Base-by-base conservation (phyloP, 2,329 filamentous ascomycete species). In the Paramyrothecium roridum region DNA sequence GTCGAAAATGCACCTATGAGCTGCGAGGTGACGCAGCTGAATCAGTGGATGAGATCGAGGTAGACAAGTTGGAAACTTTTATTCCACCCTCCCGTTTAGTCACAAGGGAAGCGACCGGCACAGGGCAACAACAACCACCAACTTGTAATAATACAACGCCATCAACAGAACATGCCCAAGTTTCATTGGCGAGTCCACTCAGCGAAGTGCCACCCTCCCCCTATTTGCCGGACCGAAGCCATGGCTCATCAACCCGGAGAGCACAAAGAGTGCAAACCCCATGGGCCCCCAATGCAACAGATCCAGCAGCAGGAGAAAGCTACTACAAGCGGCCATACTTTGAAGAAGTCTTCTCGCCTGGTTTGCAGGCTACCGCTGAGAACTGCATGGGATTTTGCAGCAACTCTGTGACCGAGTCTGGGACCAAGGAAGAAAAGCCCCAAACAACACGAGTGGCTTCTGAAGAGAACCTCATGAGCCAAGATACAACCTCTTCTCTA, bases 171-270 rank as follows among this genome's bases (percentile, higher is more conserved):
- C 26, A 30, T 10, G 10, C 26, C 4, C 26, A 4, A 10, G 10
- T 30, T 30, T 30, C 26, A 6, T 10, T 30, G 26, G 26, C 26
- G 6, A 54, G 48, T 47, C 54, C 54, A 3, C 45, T 47, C 11
- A 59, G 49, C 22, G 49, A 52, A 21, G 52, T 50, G 8, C 52
- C 59, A 23, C 45, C 52, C 7, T 54, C 59, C 1, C 54, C 59
- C 8, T 65, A 63, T 51, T 60, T 54, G 30, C 62, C 66, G 3
- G 57, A 59, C 12, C 63, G 68, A 20, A 61, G 48, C 17, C 48
- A 57, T 30, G 63, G 67, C 26, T 67, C 69, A 23, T 60, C 63
- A 22, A 60, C 63, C 17, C 67, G 69, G 12, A 62, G 69, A 52
- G 65, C 63, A 20, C 61, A 70, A 47, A 57, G 69, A 22, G 59